Conservation (phyloP, 305 asterid genomes). For the Solanum hybrid region DNA sequence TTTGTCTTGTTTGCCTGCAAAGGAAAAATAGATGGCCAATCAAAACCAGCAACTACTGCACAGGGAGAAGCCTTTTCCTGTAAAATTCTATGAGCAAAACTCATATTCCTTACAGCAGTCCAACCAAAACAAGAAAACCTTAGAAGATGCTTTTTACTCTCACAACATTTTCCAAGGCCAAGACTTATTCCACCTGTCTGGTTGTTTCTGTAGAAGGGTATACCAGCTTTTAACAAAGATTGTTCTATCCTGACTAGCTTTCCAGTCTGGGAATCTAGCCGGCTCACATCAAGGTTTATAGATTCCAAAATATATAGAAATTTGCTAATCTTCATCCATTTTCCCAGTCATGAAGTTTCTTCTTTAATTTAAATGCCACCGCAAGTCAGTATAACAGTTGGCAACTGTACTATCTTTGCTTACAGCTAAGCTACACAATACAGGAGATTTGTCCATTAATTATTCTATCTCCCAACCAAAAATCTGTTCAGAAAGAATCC, state of each 20-base stretch:
- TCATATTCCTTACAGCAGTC: background rate
- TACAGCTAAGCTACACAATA: background rate
- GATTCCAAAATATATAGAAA: background rate
- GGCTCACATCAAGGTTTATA: background rate
- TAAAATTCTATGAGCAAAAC: background rate
- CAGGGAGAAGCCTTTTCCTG: background rate
- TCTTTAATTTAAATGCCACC: background rate
- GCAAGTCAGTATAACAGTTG: background rate
- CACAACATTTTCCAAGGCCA: background rate
- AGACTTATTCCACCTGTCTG: background rate
- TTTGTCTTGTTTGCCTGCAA: background rate
- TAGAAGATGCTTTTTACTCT: background rate
- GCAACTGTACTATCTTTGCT: background rate
- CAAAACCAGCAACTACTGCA: background rate
- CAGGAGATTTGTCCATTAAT: background rate
- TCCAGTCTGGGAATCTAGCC: background rate
- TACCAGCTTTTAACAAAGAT: background rate
- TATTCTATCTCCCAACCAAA: background rate
- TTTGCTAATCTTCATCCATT: background rate
- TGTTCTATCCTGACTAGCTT: background rate
- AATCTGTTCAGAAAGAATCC: background rate
- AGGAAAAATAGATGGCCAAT: background rate
- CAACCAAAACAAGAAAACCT: background rate
- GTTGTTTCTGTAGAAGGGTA: background rate
- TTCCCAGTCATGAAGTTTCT: background rate